Evolutionary conservation across 2,329 filamentous ascomycete genomes (phyloP).

Genomic region (Beauveria bassiana): DNA sequence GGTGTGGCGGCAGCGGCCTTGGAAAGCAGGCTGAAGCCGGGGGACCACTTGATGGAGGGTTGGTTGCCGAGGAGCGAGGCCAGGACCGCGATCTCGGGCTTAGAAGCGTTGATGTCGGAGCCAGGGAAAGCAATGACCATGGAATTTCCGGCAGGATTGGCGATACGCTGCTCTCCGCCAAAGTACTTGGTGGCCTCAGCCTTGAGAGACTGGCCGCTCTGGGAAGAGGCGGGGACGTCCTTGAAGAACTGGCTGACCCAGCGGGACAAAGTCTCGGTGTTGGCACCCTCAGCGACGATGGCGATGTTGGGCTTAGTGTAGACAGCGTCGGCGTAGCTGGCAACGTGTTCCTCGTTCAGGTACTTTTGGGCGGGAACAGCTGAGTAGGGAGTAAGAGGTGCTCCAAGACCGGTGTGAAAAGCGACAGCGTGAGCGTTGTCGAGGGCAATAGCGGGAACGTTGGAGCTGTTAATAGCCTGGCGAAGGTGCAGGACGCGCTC

Average conservation of each 20-base stretch:
- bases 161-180: conserved; percentile 87
- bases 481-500: conserved; percentile 66
- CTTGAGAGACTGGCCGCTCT: conserved; percentile 46
- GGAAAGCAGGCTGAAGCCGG: conserved; percentile 83
- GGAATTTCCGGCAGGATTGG: conserved; percentile 69
- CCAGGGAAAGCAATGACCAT: conserved; percentile 90
- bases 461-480: conserved; percentile 63
- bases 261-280: conserved; percentile 67
- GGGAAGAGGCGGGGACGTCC: conserved; percentile 49
- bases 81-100: conserved; percentile 84
- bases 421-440: conserved; percentile 81
- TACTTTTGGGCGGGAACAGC: conserved; percentile 71
- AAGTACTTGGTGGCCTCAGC: conserved; percentile 72
- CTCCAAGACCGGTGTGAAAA: conserved; percentile 89
- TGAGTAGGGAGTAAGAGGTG: conserved; percentile 64
- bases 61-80: conserved; percentile 83
- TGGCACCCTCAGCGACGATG: conserved; percentile 81
- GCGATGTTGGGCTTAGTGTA: conserved; percentile 90
- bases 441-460: conserved; percentile 61
- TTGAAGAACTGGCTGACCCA: conserved; percentile 94
- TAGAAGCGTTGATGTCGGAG: conserved; percentile 71
- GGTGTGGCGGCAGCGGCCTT: conserved; percentile 64
- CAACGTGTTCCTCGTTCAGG: conserved; percentile 66
- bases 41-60: conserved; percentile 89
- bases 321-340: conserved; percentile 66